A percentile compares a stretch with the other conserved stretches of the same genome.
phyloP scores from a whole-genome alignment of 805 yeast genomes.

The Suhomyces tanzawaensis region DNA sequence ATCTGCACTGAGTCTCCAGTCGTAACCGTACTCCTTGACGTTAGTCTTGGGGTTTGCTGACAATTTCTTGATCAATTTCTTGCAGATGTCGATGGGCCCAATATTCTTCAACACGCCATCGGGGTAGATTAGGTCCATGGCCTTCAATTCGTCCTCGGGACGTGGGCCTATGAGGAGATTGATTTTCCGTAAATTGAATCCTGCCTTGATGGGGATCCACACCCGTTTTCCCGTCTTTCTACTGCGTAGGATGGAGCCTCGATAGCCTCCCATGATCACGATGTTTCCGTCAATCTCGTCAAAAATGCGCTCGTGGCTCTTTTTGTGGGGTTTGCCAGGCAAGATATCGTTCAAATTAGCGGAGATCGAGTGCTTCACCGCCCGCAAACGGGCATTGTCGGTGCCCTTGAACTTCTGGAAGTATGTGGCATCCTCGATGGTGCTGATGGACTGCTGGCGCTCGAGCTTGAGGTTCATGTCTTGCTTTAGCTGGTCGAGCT shows the following conservation, averaged over 20 bases:
- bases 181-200: constrained; percentile 68
- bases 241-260: constrained; percentile 79
- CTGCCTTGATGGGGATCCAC: constrained; percentile 89
- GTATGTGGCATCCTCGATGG: constrained; percentile 60
- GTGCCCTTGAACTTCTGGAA: constrained; percentile 55
- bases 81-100: constrained; percentile 83
- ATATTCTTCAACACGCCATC: constrained; percentile 77
- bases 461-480: constrained; percentile 41
- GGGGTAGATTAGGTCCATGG: constrained; percentile 55
- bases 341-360: constrained; percentile 46
- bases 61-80: constrained; percentile 55
- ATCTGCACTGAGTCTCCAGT: constrained; percentile 81
- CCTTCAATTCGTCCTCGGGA: constrained; percentile 63
- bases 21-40: constrained; percentile 82
- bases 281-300: constrained; percentile 72
- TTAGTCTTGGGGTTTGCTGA: constrained; percentile 53
- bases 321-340: constrained; percentile 25
- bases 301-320: constrained; percentile 45
- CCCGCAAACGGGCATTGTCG: constrained; percentile 67
- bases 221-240: constrained; percentile 58
- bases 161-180: constrained; percentile 71
- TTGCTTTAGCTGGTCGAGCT: constrained; percentile 19
- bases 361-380: constrained; percentile 61
- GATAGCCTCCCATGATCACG: constrained; percentile 80
- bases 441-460: constrained; percentile 56